Base-by-base conservation (phyloP, 2,329 filamentous ascomycete genomes). In the Fusarium fracticaudum region DNA sequence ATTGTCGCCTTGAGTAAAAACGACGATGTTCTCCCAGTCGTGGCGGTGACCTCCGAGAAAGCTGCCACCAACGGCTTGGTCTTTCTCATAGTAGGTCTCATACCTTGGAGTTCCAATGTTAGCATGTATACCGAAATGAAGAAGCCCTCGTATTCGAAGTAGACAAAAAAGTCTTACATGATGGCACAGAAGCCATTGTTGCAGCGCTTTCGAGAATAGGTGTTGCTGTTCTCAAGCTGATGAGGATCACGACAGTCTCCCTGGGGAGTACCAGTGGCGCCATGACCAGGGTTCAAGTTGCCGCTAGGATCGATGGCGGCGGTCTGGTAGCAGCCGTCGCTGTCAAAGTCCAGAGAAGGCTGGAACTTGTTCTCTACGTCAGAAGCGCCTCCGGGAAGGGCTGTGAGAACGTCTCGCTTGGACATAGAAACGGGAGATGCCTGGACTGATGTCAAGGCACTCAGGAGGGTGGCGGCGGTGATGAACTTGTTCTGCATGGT, bases 1-100 rank as follows among this genome's bases (percentile, higher is more conserved):
- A 0, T 50, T 63, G 35, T 78, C 71, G 14, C 71, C 78, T 40
- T 74, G 67, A 6, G 76, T 43, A 65, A 82, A 84, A 20, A 85
- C 78, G 2, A 85, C 78, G 14, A 79, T 76, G 67, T 80, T 81
- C 73, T 85, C 84, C 84, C 83, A 85, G 67, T 85, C 84, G 69
- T 85, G 82, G 1, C 81, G 79, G 54, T 85, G 84, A 33, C 82
- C 83, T 6, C 83, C 80, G 1, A 67, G 62, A 17, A 79, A 78
- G 38, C 74, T 72, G 0, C 81, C 83, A 1, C 65, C 50, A 5
- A 76, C 82, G 2, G 83, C 80, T 63, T 82, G 79, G 53, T 86
- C 85, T 73, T 87, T 86, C 54, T 86, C 85, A 60, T 84, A 82
- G 73, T 85, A 86, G 79, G 83, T 83, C 59, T 79, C 78, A 51